Evolutionary conservation across 2,329 filamentous ascomycete genomes (phyloP), one percentile per base, ranked within the genome.

Genomic region (Hypoxylon sp.): DNA sequence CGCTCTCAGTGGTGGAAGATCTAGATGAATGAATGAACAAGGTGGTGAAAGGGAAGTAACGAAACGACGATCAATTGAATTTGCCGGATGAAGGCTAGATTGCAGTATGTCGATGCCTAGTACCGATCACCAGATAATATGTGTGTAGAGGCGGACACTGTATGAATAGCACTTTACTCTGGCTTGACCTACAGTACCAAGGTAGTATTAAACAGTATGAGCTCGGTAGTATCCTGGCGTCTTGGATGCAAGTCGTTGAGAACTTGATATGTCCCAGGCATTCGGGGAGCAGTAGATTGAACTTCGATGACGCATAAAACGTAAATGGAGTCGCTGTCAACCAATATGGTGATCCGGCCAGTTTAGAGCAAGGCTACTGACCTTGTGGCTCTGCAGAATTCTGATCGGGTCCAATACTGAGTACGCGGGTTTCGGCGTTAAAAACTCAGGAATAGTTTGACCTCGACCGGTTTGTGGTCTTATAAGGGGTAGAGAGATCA

Each of bases 11-110:
- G 39, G 39, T 44, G 39, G 61, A 62, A 65, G 65, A 65, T 59
- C 37, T 62, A 24, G 52, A 52, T 26, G 39, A 35, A 56, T 68
- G 57, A 63, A 44, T 63, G 57, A 52, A 29, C 31, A 56, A 63
- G 51, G 52, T 68, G 58, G 65, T 56, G 33, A 53, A 64, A 63
- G 51, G 53, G 39, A 63, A 60, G 47, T 37, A 47, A 64, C 47
- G 62, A 70, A 63, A 52, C 33, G 68, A 68, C 51, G 65, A 70
- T 70, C 68, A 70, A 66, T 68, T 53, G 64, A 61, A 65, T 66
- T 68, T 70, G 65, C 68, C 68, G 68, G 65, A 57, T 61, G 68
- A 66, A 65, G 63, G 47, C 46, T 26, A 58, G 55, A 70, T 60
- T 58, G 56, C 44, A 60, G 55, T 52, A 53, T 57, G 47, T 56